Evolutionary conservation across 2,329 filamentous ascomycete genomes (phyloP), one percentile per base, ranked within the genome.

Genomic region (Talaromyces piceae): DNA sequence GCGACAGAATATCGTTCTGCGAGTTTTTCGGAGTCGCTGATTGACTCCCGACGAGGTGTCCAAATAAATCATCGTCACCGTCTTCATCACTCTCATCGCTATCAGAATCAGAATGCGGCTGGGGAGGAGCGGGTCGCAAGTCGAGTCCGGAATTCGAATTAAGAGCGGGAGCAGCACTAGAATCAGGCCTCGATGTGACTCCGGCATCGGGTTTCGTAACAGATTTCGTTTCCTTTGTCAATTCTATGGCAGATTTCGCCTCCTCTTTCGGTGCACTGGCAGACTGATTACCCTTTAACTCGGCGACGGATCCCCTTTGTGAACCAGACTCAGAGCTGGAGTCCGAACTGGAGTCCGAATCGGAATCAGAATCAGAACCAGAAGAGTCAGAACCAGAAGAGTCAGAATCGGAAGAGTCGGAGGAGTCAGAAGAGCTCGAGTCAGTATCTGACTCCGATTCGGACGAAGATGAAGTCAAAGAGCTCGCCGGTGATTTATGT

Each of bases 381-480:
- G 31, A n/a, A 4, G 58, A 56, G 12, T 62, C 58, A 5, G 46
- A 53, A 16, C 54, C 57, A 8, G 58, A 56, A 11, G 46, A 47
- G 12, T 47, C 28, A 4, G 28, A 48, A 4, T 31, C 31, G 28
- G 16, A 7, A 23, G 18, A 33, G n/a, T 5, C 9, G 9, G 31
- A 16, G 3, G 30, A 56, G 11, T 57, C 55, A 11, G 51, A 47
- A 26, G 30, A 20, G 20, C 30, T 45, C n/a, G 45, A 46, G 16
- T 41, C 54, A 13, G 46, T 43, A 13, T 49, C 37, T 4, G 33
- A 50, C 4, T 51, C 31, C 2, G 53, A 45, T n/a, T 22, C 27
- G 8, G 49, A 54, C 11, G 50, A 49, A 5, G 37, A 44, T 16
- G 22, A 31, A 8, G 47, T 37, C 27, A 41, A 18, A 13, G 47